Conservation (phyloP, 345 rosid genomes). For the Hypericum androsaemum region DNA sequence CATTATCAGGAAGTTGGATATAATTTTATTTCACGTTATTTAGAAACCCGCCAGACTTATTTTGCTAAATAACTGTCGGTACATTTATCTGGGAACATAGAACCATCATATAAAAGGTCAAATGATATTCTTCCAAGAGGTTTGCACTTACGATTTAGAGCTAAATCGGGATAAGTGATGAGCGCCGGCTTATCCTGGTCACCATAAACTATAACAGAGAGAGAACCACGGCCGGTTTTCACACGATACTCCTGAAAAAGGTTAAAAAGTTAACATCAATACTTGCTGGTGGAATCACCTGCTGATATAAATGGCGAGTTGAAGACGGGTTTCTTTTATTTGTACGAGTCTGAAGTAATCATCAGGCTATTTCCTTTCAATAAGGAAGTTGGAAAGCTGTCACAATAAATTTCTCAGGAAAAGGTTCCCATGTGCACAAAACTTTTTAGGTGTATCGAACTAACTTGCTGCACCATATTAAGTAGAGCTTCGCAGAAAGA, state of each 20-base stretch:
- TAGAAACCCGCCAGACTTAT: no score
- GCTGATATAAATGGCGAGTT: no score
- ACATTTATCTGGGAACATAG: background rate
- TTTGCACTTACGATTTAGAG: conserved; percentile 54
- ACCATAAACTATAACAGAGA: conserved; percentile 66
- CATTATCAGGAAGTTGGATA: no score
- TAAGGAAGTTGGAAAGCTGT: conserved; percentile 10
- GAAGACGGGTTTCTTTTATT: no score
- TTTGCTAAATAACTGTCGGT: no score
- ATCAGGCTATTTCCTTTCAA: conserved; percentile 5
- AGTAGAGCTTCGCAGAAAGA: conserved; percentile 9
- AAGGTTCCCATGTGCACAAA: conserved; percentile 50
- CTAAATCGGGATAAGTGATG: conserved; percentile 82
- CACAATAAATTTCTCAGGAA: conserved; percentile 18
- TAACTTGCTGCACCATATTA: conserved; percentile 13
- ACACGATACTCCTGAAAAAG: conserved; percentile 55
- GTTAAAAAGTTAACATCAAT: no score
- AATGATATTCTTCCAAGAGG: background rate
- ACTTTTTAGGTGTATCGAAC: conserved; percentile 13
- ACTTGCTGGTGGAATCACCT: no score
- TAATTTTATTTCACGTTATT: no score
- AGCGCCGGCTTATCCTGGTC: conserved; percentile 78
- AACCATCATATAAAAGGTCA: background rate
- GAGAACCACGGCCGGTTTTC: conserved; percentile 62
- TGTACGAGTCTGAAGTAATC: no score